Evolutionary conservation across 2,329 filamentous ascomycete species (phyloP).

Genomic region (Colletotrichum kahawae): DNA sequence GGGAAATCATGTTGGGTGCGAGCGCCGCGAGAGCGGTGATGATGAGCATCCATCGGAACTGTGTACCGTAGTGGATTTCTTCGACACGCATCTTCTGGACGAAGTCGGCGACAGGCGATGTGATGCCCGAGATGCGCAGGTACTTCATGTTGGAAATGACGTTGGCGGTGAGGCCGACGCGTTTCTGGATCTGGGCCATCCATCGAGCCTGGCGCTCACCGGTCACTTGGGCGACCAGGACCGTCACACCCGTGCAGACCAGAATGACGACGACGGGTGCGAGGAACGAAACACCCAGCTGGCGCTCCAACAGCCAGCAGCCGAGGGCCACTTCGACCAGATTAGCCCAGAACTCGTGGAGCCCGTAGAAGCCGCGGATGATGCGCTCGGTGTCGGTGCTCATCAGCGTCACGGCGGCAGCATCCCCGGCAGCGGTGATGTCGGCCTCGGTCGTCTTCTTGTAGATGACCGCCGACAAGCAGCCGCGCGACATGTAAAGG

Average conservation of each 20-base stretch:
- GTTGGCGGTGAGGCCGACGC: constrained; percentile 28
- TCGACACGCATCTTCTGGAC: constrained; percentile 28
- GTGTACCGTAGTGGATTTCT: constrained; percentile 27
- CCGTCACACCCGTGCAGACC: constrained; percentile 24
- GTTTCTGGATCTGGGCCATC: constrained; percentile 34
- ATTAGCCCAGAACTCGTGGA: constrained; percentile 42
- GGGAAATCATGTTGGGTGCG: constrained; percentile 39
- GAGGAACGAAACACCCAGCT: constrained; percentile 35
- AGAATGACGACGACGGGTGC: constrained; percentile 34
- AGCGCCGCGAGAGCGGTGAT: constrained; percentile 34
- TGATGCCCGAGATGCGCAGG: constrained; percentile 34
- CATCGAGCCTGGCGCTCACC: constrained; percentile 30
- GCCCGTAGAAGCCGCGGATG: constrained; percentile 28
- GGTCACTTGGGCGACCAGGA: constrained; percentile 19
- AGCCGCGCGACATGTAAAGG: constrained; percentile 32
- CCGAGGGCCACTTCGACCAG: constrained; percentile 35
- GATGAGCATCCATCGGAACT: constrained; percentile 29
- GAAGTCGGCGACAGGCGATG: constrained; percentile 26
- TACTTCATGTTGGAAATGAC: constrained; percentile 32
- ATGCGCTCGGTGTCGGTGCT: constrained; percentile 42
- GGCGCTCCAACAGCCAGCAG: constrained; percentile 34
- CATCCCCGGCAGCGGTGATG: constrained; percentile 28
- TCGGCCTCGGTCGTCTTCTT: constrained; percentile 33
- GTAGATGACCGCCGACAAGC: constrained; percentile 34
- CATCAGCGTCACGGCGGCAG: constrained; percentile 41